Percentiles rank a stretch among this genome's conserved stretches.
Evolutionary conservation across 2,329 filamentous ascomycete species (phyloP).

Genomic region (Didymella lethalis): DNA sequence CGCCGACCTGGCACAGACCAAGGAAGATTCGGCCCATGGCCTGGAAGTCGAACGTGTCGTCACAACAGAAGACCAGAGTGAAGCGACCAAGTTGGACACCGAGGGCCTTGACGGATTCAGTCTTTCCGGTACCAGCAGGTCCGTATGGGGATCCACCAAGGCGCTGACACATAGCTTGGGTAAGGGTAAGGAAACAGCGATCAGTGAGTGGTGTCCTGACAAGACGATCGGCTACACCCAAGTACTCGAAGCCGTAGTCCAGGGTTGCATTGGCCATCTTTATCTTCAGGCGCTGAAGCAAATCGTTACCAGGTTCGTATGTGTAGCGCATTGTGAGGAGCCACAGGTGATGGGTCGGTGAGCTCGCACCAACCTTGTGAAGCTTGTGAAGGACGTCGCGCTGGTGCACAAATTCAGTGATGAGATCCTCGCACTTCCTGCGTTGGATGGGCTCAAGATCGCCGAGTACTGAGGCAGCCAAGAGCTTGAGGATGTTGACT

Average conservation of each 20-base stretch:
- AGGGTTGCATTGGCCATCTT: conserved; percentile 97
- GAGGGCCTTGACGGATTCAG: conserved; percentile 97
- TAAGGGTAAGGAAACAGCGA: conserved; percentile 96
- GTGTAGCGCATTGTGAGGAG: conserved; percentile 96
- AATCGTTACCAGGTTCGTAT: conserved; percentile 82
- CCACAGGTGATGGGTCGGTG: conserved; percentile 87
- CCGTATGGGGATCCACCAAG: conserved; percentile 97
- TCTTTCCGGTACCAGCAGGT: conserved; percentile 97
- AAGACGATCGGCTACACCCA: conserved; percentile 94
- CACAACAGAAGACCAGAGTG: conserved; percentile 98
- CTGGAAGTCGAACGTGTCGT: conserved; percentile 99
- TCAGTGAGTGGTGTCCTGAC: conserved; percentile 97
- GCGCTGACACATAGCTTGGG: conserved; percentile 91
- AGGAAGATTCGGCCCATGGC: conserved; percentile 99
- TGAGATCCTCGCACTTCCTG: conserved; percentile 98
- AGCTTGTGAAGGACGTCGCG: conserved; percentile 92
- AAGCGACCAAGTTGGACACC: conserved; percentile 96
- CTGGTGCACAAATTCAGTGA: conserved; percentile 98
- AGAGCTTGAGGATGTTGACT: conserved; percentile 81
- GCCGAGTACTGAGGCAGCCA: conserved; percentile 87
- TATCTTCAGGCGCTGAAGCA: conserved; percentile 81
- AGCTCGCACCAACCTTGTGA: conserved; percentile 74
- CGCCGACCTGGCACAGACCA: conserved; percentile 97
- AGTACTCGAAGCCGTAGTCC: conserved; percentile 96
- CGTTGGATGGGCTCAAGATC: conserved; percentile 86